Conservation (phyloP, 2,329 filamentous ascomycete species). For the Alternaria tenuissima region DNA sequence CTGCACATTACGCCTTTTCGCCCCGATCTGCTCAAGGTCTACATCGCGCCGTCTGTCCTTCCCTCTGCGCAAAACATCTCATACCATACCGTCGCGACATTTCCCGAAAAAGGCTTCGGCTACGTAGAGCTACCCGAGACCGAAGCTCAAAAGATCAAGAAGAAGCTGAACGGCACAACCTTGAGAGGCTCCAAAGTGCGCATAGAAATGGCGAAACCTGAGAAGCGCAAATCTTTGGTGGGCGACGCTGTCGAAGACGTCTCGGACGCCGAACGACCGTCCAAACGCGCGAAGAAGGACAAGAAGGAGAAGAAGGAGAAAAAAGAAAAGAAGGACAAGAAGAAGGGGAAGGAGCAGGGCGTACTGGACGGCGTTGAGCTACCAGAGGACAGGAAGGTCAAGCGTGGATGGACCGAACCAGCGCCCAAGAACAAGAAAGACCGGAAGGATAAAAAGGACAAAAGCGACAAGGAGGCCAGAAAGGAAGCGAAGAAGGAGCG, state of each 20-base stretch:
- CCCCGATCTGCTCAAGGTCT: slow-evolving; percentile 73
- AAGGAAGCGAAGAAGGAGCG: slow-evolving; percentile 66
- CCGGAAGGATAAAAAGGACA: slow-evolving; percentile 58
- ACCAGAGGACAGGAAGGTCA: slow-evolving; percentile 77
- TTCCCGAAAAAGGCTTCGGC: slow-evolving; percentile 89
- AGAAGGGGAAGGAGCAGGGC: slow-evolving; percentile 58
- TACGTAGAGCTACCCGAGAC: slow-evolving; percentile 82
- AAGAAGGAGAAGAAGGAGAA: slow-evolving; percentile 58
- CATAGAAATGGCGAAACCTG: slow-evolving; percentile 80
- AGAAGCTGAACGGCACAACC: slow-evolving; percentile 86
- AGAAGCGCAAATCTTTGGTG: slow-evolving; percentile 59
- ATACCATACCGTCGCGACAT: slow-evolving; percentile 85
- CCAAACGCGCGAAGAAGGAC: slow-evolving; percentile 54
- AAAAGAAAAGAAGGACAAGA: slow-evolving; percentile 51
- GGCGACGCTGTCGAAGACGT: slow-evolving; percentile 47
- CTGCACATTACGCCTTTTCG: slow-evolving; percentile 91
- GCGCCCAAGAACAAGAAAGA: slow-evolving; percentile 48
- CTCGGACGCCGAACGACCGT: slow-evolving; percentile 60
- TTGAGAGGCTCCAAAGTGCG: slow-evolving; percentile 85
- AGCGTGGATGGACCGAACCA: slow-evolving; percentile 86
- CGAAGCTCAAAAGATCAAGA: slow-evolving; percentile 90
- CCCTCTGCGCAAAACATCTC: slow-evolving; percentile 79
- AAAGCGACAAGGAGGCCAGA: slow-evolving; percentile 52
- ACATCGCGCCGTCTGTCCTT: slow-evolving; percentile 73
- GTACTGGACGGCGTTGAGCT: slow-evolving; percentile 75